A percentile compares a stretch with the other conserved stretches of the same genome.
These are phyloP conservation scores for Platanus orientalis DNA, from an alignment of 164 flowering plant genomes.

Conservation along the genomic window DNA sequence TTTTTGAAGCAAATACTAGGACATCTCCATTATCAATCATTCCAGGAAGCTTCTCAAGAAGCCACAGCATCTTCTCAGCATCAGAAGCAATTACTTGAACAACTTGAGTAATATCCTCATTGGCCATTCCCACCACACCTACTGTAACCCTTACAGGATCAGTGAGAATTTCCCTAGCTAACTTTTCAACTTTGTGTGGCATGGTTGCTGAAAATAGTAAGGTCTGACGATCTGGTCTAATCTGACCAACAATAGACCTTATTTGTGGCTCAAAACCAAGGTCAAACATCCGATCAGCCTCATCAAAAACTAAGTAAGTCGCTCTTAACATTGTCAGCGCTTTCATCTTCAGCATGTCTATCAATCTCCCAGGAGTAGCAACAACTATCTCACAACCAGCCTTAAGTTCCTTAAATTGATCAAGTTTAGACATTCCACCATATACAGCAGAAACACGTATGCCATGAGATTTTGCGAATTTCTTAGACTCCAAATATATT, in stretches of 20 bases:
- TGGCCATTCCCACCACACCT: slow-evolving; percentile 93
- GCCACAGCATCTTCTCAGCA: slow-evolving; percentile 86
- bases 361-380: slow-evolving; percentile 97
- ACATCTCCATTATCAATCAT: slow-evolving; percentile 93
- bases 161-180: slow-evolving; percentile 81
- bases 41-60: slow-evolving; percentile 80
- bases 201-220: slow-evolving; percentile 96
- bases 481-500: slow-evolving; percentile 82
- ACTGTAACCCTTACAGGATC: slow-evolving; percentile 91
- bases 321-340: slow-evolving; percentile 83
- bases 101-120: slow-evolving; percentile 92
- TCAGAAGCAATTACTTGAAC: slow-evolving; percentile 82
- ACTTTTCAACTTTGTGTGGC: slow-evolving; percentile 86
- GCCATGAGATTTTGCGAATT: slow-evolving; percentile 81
- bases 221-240: slow-evolving; percentile 94
- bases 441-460: slow-evolving; percentile 89
- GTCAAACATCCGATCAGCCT: slow-evolving; percentile 98
- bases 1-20: slow-evolving; percentile 85
- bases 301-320: slow-evolving; percentile 92
- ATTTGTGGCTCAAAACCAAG: slow-evolving; percentile 98
- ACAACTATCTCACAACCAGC: slow-evolving; percentile 94
- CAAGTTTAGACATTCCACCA: slow-evolving; percentile 98
- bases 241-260: slow-evolving; percentile 92
- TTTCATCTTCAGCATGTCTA: slow-evolving; percentile 95
- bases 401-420: slow-evolving; percentile 98